Conservation (phyloP, 192 early-diverging fungal genomes). For the Polychytrium aggregatum region DNA sequence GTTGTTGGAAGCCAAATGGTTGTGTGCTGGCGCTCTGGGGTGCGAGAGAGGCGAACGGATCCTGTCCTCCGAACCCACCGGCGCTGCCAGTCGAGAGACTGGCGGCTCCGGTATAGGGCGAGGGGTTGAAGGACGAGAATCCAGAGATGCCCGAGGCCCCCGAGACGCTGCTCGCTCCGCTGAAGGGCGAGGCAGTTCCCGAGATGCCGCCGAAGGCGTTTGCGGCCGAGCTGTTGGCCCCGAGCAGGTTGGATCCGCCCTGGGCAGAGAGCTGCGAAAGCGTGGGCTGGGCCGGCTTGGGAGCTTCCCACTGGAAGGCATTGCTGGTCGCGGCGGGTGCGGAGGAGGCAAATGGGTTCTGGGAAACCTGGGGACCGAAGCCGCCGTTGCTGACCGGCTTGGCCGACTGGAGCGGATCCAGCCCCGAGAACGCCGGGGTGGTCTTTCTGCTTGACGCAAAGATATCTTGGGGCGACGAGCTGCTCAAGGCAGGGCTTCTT, state of each 20-base stretch:
- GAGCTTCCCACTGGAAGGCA: constrained; percentile 15
- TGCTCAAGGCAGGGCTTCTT: background rate
- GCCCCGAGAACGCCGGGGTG: constrained; percentile 6
- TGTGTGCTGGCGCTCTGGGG: no score
- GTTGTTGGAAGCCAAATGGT: constrained; percentile 12
- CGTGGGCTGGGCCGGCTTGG: constrained; percentile 6
- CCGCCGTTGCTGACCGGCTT: background rate
- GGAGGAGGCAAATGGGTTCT: constrained; percentile 16
- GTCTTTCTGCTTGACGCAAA: background rate
- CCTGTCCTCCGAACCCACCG: constrained; percentile 4
- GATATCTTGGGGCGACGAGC: background rate
- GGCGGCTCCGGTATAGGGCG: no score
- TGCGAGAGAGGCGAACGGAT: no score
- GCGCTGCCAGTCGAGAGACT: no score
- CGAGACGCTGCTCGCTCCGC: background rate
- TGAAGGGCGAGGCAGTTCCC: background rate
- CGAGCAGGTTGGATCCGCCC: no score
- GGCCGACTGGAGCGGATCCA: background rate
- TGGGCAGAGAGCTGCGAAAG: constrained; percentile 8
- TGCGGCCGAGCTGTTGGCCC: no score
- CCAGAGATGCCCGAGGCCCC: no score
- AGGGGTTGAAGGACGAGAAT: no score
- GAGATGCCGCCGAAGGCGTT: background rate
- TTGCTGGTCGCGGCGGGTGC: constrained; percentile 2
- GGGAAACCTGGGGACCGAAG: constrained; percentile 7